Base-by-base conservation (phyloP, 352 stramenopile species). In the Phytophthora hibernalis region DNA sequence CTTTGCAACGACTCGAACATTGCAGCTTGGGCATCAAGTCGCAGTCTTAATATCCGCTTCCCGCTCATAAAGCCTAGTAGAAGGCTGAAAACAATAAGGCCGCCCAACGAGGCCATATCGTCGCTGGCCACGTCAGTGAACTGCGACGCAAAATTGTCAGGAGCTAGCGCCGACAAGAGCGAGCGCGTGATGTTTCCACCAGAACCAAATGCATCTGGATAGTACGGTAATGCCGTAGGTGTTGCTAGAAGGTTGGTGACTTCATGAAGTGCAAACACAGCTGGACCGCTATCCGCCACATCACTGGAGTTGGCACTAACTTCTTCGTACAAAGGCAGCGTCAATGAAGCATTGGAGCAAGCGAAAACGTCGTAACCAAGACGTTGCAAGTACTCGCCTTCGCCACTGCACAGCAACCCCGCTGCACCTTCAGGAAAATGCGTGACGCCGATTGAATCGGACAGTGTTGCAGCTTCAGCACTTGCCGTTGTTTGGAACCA, bases 301-400 rank as follows among this genome's bases (percentile, higher is more conserved):
- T 37, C 55, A 0, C 45, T 68, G 3, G 66, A 65, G 12, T 77
- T 80, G 6, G 53, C 52, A 38, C 61, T 76, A 15, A 69, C 48
- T 20, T 69, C 59, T 30, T 69, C n/a, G 21, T 73, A 72, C 33
- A 89, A 47, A 1, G 73, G 76, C 49, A 85, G 45, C 21, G 53
- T 38, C n/a, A 85, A 72, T 3, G 73, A 74, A 1, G 70, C 54
- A 38, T 89, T 89, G 6, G 77, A 86, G 42, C 80, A 89, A 3
- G 49, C 55, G 51, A 83, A 89, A 22, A 48, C 20, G 33, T 66
- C 24, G 15, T 68, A 52, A 12, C 66, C 72, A 28, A 69, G 35
- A 13, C 51, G 48, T 31, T 86, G 77, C 38, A 89, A 54, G 53
- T 86, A 89, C 24, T 72, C 61, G 22, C 62, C 42, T 18, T 75